Evolutionary conservation across 257 asterid genomes (phyloP), one percentile per base, ranked within the genome.

Genomic region (Solanum dulcamara): DNA sequence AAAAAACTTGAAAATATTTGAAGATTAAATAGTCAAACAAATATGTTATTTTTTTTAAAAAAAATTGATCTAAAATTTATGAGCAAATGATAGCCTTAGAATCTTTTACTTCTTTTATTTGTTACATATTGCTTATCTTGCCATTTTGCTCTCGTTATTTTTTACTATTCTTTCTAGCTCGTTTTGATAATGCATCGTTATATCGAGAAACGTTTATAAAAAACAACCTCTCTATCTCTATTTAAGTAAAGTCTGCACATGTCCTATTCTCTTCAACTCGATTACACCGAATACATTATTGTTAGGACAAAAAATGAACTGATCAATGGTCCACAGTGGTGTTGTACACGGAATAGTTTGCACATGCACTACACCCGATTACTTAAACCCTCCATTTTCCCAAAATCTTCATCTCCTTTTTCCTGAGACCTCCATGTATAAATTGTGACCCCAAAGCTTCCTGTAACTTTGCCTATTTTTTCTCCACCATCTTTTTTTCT

Each of bases 221-320:
- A 53, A 53, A 53, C 2, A 53, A 51, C 0, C n/a, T n/a, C n/a
- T n/a, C n/a, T n/a, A n/a, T n/a, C n/a, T n/a, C 0, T 17, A 14
- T 17, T 17, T 2, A 7, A 53, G 3, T 33, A 18, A 53, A 53
- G 18, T 53, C 60, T 1, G 18, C 11, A 6, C 26, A 18, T 1
- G 18, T 53, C 26, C 4, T 22, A 57, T 2, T 0, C 10, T 26
- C 6, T 14, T 57, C 30, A 10, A n/a, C 5, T n/a, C 12, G 1
- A 57, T 57, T 10, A 57, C 6, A n/a, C 14, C 0, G 4, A 1
- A 57, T 57, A n/a, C 20, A 55, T 22, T 1, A 7, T 20, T 22
- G 1, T 55, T 22, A 8, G 37, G 0, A 55, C 28, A 8, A 5
- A 3, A 11, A n/a, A 0, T 13, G 42, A 44, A 7, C 17, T 22